Conservation (phyloP, 768 basidiomycete genomes). For the Termitomyces sp. region DNA sequence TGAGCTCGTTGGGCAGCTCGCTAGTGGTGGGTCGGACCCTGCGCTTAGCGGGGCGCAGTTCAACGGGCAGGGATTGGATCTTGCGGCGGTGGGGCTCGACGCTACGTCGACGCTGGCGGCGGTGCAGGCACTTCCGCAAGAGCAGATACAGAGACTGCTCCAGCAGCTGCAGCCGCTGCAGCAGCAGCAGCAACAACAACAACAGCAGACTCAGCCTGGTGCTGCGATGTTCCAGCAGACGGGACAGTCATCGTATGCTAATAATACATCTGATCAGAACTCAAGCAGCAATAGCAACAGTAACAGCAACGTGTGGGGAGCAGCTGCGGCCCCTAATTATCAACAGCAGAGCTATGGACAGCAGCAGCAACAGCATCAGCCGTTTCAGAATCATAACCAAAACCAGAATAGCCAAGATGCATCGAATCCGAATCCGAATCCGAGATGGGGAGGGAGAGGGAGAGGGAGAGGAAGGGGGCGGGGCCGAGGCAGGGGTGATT, state of each 20-base stretch:
- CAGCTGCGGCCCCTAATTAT: slow-evolving; percentile 15
- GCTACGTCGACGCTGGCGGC: slow-evolving; percentile 42
- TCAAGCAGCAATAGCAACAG: slow-evolving; percentile 24
- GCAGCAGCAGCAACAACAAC: slow-evolving; percentile 16
- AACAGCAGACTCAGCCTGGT: slow-evolving; percentile 21
- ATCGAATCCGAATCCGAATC: slow-evolving; percentile 36
- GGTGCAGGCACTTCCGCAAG: slow-evolving; percentile 48
- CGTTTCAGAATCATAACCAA: slow-evolving; percentile 40
- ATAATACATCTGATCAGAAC: slow-evolving; percentile 18
- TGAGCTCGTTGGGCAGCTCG: slow-evolving; percentile 67
- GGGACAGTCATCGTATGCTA: slow-evolving; percentile 11
- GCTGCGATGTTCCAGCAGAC: slow-evolving; percentile 4
- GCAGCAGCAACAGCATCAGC: slow-evolving; percentile 32
- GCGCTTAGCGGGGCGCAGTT: slow-evolving; percentile 34
- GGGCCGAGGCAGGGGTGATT: slow-evolving; percentile 41
- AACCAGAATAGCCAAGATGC: slow-evolving; percentile 20
- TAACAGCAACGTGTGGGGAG: slow-evolving; percentile 19
- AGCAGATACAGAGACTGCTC: slow-evolving; percentile 65
- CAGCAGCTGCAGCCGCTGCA: slow-evolving; percentile 32
- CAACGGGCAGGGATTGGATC: slow-evolving; percentile 30
- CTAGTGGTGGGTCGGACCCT: slow-evolving; percentile 39
- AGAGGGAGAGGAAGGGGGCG: slow-evolving; percentile 60
- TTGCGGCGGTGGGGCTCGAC: slow-evolving; percentile 44
- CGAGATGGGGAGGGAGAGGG: slow-evolving; percentile 49
- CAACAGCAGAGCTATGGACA: slow-evolving; percentile 48